Conservation (phyloP, 768 basidiomycete species). For the Naganishia vishniacii region DNA sequence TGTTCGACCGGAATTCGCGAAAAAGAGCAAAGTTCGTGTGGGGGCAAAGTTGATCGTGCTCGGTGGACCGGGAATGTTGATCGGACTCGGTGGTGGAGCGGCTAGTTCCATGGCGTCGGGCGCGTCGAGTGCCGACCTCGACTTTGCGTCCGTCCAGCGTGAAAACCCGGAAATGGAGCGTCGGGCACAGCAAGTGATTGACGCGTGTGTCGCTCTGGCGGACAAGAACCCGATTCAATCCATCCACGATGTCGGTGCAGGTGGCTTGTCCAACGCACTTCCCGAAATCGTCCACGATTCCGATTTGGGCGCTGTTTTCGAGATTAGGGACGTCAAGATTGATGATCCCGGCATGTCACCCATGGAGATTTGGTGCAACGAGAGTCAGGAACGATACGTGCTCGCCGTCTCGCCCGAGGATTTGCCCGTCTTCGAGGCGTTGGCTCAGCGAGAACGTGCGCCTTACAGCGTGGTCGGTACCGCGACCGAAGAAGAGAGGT, state of each 20-base stretch:
- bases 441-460: slow-evolving; percentile 83
- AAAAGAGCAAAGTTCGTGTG: slow-evolving; percentile 67
- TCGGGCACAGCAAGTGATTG: slow-evolving; percentile 94
- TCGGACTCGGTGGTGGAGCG: slow-evolving; percentile 93
- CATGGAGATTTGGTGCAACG: slow-evolving; percentile 99
- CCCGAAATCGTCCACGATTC: slow-evolving; percentile 97
- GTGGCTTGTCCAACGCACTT: slow-evolving; percentile 90
- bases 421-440: slow-evolving; percentile 60
- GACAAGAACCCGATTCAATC: slow-evolving; percentile 77
- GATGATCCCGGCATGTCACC: slow-evolving; percentile 93
- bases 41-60: slow-evolving; percentile 86
- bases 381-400: slow-evolving; percentile 95
- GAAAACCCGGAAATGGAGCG: slow-evolving; percentile 99
- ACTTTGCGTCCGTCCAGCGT: slow-evolving; percentile 95
- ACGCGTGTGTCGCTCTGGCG: slow-evolving; percentile 67
- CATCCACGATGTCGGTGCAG: slow-evolving; percentile 97
- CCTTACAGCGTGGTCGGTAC: slow-evolving; percentile 87
- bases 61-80: slow-evolving; percentile 92
- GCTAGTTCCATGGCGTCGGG: slow-evolving; percentile 91
- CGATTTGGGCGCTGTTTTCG: slow-evolving; percentile 80
- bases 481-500: slow-evolving; percentile 72
- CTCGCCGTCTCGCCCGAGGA: slow-evolving; percentile 72
- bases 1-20: slow-evolving; percentile 75
- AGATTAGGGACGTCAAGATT: slow-evolving; percentile 86
- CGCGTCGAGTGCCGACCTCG: slow-evolving; percentile 80